These are phyloP conservation scores for Pichia sp. DNA, from an alignment of 1,139 yeast species.

Conservation along the genomic window DNA sequence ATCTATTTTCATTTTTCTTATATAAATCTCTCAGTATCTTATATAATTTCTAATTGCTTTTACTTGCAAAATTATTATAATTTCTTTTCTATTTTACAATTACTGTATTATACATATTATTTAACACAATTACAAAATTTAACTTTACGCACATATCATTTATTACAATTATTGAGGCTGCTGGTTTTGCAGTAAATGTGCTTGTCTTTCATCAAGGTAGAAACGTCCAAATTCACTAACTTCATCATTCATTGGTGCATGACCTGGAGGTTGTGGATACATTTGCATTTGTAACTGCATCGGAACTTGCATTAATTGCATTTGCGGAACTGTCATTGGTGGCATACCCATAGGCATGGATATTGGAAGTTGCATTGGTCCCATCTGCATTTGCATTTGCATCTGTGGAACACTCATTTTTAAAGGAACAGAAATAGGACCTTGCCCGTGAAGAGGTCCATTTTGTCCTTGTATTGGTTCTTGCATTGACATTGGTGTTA, in stretches of 20 bases:
- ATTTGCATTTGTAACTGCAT: background rate
- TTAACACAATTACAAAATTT: too few relatives aligned
- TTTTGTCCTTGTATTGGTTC: background rate
- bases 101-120: too few relatives aligned
- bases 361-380: background rate
- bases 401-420: background rate
- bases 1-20: background rate
- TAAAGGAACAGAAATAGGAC: too few relatives aligned
- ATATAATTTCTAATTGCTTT: background rate
- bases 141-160: too few relatives aligned
- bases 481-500: background rate
- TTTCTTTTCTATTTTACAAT: too few relatives aligned
- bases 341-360: background rate
- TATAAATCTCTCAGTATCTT: too few relatives aligned
- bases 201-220: background rate
- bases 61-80: too few relatives aligned
- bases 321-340: background rate
- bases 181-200: background rate
- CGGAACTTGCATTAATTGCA: background rate
- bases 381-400: conserved; percentile 1
- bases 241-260: background rate
- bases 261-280: background rate
- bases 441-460: too few relatives aligned
- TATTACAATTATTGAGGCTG: conserved; percentile 1
- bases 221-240: too few relatives aligned